Conservation (phyloP, 2,329 filamentous ascomycete genomes). For the Stagonosporopsis cucurbitacearum region DNA sequence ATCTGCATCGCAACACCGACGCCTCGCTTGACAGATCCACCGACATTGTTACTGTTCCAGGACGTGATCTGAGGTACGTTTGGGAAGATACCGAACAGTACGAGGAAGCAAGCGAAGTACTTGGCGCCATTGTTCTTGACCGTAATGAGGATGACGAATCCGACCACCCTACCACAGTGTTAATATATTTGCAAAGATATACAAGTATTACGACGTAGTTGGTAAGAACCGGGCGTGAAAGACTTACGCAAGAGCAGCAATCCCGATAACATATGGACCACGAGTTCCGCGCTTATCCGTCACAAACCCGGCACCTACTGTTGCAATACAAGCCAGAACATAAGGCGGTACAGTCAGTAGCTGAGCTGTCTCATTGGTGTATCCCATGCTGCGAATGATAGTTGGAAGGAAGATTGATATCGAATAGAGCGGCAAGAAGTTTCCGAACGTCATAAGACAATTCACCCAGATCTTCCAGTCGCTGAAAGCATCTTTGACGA, state of each 20-base stretch:
- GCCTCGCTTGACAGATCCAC: conserved; percentile 7
- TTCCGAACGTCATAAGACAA: conserved; percentile 4
- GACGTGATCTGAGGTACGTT: conserved; percentile 9
- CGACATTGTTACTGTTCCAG: conserved; percentile 14
- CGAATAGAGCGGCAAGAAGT: conserved; percentile 7
- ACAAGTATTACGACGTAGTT: not conserved
- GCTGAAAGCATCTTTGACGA: conserved; percentile 7
- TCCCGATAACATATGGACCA: conserved; percentile 4
- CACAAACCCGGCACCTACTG: conserved; percentile 3
- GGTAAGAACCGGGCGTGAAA: not conserved
- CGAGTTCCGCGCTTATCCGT: not conserved
- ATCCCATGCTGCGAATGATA: conserved; percentile 75
- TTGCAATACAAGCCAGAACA: conserved; percentile 3
- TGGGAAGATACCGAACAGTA: conserved; percentile 1
- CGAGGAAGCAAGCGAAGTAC: conserved; percentile 11
- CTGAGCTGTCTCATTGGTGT: conserved; percentile 53
- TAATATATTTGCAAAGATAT: not conserved
- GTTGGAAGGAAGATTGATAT: conserved; percentile 82
- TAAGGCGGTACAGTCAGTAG: conserved; percentile 10
- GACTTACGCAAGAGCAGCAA: not conserved
- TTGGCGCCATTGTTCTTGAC: conserved; percentile 5
- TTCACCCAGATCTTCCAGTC: conserved; percentile 13
- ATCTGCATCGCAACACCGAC: conserved; percentile 10
- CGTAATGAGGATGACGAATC: not conserved
- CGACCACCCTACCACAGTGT: not conserved